Base-by-base conservation (phyloP, 176 grass and related monocot genomes). In the Pontederia crassipes region DNA sequence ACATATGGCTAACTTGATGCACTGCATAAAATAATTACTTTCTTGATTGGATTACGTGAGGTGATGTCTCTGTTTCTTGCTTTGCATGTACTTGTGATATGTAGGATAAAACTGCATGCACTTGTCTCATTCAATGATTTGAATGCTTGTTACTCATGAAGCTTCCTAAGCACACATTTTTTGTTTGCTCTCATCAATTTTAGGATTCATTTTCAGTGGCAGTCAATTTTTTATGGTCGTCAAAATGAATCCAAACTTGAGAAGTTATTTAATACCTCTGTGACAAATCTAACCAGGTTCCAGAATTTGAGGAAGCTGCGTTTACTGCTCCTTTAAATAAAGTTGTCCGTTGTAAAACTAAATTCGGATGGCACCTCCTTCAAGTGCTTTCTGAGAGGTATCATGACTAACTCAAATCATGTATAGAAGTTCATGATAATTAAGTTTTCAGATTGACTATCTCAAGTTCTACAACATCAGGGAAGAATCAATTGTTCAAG, bases 341-440 rank as follows among this genome's bases (percentile, higher is more conserved):
- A 77, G 84, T 97, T 77, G 84, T 91, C 48, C 74, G 84, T 40
- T 97, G 93, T 59, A 97, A 88, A 71, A 97, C 87, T 67, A 83
- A 97, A 80, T 97, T 88, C 85, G 93, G 87, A 81, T 97, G 87
- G 87, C 93, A 97, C 80, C 73, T 91, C n/a, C 46, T 97, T 64
- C 93, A 97, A 87, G 93, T 97, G 46, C 87, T 97, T 55, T 87
- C 84, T 80, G 87, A 97, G 80, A 91, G 93, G 87, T 97, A 88
- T 55, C 28, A 32, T 78, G 10, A 54, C 17, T n/a, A 16, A 66
- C 60, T 12, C 49, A 52, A 12, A 20, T 56, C 16, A 13, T 51
- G 5, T 28, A 11, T 45, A 68, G 48, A 10, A 12, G 12, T 56
- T 35, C 32, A 46, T 46, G 15, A 55, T 64, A 10, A 9, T 49